Percentiles rank a stretch among this genome's conserved stretches.
phyloP scores from a whole-genome alignment of 306 rosid genomes.

The Corylus americana region DNA sequence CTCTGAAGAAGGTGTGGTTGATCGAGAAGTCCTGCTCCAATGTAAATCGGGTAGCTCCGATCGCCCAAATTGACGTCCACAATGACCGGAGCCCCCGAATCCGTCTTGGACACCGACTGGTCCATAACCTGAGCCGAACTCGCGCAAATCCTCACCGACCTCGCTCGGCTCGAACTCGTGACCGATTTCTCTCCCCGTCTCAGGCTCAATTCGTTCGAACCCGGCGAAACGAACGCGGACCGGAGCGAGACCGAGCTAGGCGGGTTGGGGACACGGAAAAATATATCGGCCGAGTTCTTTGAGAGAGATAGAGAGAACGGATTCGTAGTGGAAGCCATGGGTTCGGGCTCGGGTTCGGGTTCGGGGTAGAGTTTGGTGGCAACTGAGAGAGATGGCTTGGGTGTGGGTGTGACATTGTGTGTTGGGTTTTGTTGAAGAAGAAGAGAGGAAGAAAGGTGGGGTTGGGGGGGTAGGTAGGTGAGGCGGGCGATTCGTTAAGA shows the following conservation, averaged over 20 bases:
- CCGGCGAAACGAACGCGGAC: constrained; percentile 15
- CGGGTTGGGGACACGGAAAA: constrained; percentile 32
- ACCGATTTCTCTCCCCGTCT: constrained; percentile 21
- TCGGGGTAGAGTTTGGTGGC: background rate
- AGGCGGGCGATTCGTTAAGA: constrained; percentile 11
- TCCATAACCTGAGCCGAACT: constrained; percentile 67
- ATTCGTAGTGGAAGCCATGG: constrained; percentile 58
- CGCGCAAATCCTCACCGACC: constrained; percentile 43
- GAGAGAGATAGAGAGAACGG: constrained; percentile 47
- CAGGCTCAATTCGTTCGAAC: constrained; percentile 28
- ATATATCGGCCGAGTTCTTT: constrained; percentile 21
- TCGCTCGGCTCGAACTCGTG: constrained; percentile 22
- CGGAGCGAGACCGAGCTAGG: constrained; percentile 36
- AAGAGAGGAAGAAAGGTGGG: background rate
- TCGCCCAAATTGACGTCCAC: constrained; percentile 84
- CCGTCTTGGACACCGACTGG: constrained; percentile 42
- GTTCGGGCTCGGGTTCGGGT: constrained; percentile 8
- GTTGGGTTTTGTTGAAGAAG: background rate
- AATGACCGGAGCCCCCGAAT: constrained; percentile 33
- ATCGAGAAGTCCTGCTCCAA: constrained; percentile 78
- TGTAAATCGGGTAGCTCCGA: constrained; percentile 94
- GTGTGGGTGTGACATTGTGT: background rate
- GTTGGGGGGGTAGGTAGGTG: constrained; percentile 15
- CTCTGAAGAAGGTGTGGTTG: constrained; percentile 74
- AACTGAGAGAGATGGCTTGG: background rate